phyloP scores from a whole-genome alignment of 306 rosid species.

The Neltuma alba region DNA sequence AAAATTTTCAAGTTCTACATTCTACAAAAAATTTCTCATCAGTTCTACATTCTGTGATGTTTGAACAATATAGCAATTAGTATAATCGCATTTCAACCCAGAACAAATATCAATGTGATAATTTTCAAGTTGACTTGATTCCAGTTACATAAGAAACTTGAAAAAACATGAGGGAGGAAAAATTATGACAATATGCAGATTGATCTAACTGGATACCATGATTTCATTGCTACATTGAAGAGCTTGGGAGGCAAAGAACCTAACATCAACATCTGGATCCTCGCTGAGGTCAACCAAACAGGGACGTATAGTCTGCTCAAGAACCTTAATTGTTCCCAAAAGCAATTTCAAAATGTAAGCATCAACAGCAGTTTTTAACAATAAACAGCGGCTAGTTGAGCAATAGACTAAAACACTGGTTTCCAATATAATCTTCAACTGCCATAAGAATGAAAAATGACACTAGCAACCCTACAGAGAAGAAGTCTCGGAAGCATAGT shows the following conservation, averaged over 20 bases:
- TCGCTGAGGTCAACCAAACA: conserved; percentile 89
- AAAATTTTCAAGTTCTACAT: neutral
- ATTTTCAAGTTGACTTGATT: conserved; percentile 32
- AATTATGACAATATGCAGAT: conserved; percentile 27
- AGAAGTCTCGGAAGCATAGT: neutral
- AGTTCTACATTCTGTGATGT: neutral
- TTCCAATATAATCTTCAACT: neutral
- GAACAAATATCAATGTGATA: conserved; percentile 32
- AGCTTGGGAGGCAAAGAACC: conserved; percentile 93
- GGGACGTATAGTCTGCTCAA: conserved; percentile 85
- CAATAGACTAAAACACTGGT: conserved; percentile 11
- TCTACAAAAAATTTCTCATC: conserved; percentile 25
- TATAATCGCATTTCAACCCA: conserved; percentile 18
- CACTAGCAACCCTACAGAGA: neutral
- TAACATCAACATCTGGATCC: conserved; percentile 98
- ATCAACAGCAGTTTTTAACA: neutral
- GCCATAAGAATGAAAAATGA: neutral
- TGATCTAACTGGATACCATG: conserved; percentile 81
- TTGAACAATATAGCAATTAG: conserved; percentile 31
- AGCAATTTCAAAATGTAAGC: conserved; percentile 3
- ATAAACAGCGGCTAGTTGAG: conserved; percentile 6
- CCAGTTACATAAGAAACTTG: conserved; percentile 34
- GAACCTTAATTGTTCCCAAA: conserved; percentile 66
- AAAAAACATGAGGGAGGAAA: neutral
- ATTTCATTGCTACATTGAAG: conserved; percentile 77